phyloP scores from a whole-genome alignment of 2,329 filamentous ascomycete genomes.

The Tolypocladium ophioglossoides region DNA sequence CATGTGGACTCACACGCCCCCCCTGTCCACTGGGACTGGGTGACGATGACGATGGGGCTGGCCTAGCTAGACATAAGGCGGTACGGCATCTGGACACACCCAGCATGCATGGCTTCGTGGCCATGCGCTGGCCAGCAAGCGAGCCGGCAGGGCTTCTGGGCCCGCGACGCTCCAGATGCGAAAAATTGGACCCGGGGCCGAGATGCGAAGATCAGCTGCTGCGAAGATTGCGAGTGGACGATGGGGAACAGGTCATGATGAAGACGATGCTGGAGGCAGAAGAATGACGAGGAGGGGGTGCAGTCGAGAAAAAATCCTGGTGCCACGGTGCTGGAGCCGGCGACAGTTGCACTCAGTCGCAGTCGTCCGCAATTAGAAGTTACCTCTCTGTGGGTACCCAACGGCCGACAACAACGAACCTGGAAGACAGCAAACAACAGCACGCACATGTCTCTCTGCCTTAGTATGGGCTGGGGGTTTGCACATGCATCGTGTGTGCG shows the following conservation, averaged over 20 bases:
- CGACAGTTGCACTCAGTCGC: neutral
- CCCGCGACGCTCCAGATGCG: neutral
- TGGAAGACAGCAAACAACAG: neutral
- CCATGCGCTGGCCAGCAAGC: constrained; percentile 12
- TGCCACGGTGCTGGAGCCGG: neutral
- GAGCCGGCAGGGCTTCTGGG: neutral
- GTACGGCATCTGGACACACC: constrained; percentile 3
- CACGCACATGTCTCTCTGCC: neutral
- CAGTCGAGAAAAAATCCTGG: neutral
- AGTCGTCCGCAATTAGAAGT: neutral
- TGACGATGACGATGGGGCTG: neutral
- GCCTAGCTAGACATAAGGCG: neutral
- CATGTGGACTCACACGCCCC: neutral
- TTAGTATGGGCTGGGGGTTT: neutral
- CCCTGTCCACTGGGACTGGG: neutral
- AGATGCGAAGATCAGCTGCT: neutral
- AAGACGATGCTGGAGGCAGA: neutral
- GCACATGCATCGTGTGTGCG: neutral
- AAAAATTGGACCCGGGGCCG: neutral
- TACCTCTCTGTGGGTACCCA: neutral
- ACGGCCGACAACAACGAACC: neutral
- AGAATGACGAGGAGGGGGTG: neutral
- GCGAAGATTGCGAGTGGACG: neutral
- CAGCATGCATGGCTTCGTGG: constrained; percentile 20
- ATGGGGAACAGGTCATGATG: neutral